Evolutionary conservation across 2,329 filamentous ascomycete genomes (phyloP), one percentile per base, ranked within the genome.

Genomic region (Aspergillus sp.): DNA sequence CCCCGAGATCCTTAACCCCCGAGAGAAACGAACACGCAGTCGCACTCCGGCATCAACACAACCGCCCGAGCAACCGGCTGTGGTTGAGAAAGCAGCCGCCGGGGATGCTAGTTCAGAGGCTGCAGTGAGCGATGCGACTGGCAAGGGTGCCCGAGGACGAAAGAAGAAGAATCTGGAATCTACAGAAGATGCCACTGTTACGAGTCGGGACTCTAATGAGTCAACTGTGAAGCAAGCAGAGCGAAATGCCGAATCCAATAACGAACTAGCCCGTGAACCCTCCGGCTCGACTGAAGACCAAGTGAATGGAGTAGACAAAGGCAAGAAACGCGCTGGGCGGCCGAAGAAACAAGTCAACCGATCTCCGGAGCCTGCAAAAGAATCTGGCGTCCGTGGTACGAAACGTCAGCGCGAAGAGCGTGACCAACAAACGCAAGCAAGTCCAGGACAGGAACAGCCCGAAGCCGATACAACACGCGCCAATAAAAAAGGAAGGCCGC

Each of bases 241-340:
- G 18, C 48, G 20, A 26, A 47, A 53, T 3, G 17, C 47, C n/a
- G 44, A 56, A 17, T 15, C 26, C 17, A 44, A 48, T 12, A 45
- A 55, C n/a, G 32, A 48, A 45, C 22, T 22, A 38, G 42, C 45
- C 39, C n/a, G 8, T 20, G 34, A 41, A 20, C 42, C 26, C 38
- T 43, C 18, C 12, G 44, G 34, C 18, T 24, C 24, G 12, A 17
- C 51, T 17, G 41, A 55, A 42, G 56, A 48, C 8, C 48, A 55
- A 39, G 36, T 36, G 30, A 64, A 56, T 45, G 58, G 54, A 47
- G 48, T 53, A 32, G 51, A 55, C 18, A 55, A 54, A 39, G 53
- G 47, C 22, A 50, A 53, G 53, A 64, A 57, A 18, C 64, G 62
- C 38, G 62, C 56, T 49, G 61, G 62, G 32, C 61, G 59, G 22